phyloP scores from a whole-genome alignment of 192 early-diverging fungal species.

The Coemansia sp. region DNA sequence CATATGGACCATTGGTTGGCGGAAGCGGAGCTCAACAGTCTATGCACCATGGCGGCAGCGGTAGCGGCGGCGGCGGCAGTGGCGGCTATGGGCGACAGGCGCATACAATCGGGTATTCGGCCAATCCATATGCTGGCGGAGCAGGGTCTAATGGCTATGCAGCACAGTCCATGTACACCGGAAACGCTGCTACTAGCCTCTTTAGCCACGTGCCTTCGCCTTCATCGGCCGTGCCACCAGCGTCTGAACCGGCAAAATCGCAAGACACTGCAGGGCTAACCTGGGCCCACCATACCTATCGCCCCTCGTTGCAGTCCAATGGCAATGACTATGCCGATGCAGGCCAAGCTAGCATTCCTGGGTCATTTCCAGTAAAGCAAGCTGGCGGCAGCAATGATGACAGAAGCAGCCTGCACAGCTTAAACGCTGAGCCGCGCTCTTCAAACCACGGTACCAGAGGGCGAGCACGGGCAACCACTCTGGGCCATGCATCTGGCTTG shows the following conservation, averaged over 20 bases:
- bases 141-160: conserved; percentile 18
- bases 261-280: conserved; percentile 1
- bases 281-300: conserved; percentile 7
- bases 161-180: conserved; percentile 2
- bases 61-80: conserved; percentile 1
- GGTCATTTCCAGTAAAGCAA: conserved; percentile 21
- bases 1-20: conserved; percentile 14
- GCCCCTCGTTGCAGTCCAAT: too few species aligned
- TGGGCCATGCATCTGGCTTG: conserved; percentile 9
- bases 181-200: conserved; percentile 4
- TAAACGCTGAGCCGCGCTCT: conserved; percentile 10
- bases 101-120: conserved; percentile 18
- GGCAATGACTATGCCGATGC: background rate
- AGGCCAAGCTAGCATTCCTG: conserved; percentile 16
- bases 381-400: conserved; percentile 1
- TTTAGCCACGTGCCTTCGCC: background rate
- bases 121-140: conserved; percentile 11
- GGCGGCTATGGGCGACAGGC: conserved; percentile 10
- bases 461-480: conserved; percentile 20
- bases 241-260: background rate
- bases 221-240: background rate
- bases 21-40: background rate
- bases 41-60: background rate
- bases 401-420: conserved; percentile 10
- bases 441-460: conserved; percentile 9